Percentiles rank a stretch among this genome's conserved stretches.
These are phyloP conservation scores for Pseudoperonospora humuli DNA, from an alignment of 352 stramenopile genomes.

Conservation along the genomic window DNA sequence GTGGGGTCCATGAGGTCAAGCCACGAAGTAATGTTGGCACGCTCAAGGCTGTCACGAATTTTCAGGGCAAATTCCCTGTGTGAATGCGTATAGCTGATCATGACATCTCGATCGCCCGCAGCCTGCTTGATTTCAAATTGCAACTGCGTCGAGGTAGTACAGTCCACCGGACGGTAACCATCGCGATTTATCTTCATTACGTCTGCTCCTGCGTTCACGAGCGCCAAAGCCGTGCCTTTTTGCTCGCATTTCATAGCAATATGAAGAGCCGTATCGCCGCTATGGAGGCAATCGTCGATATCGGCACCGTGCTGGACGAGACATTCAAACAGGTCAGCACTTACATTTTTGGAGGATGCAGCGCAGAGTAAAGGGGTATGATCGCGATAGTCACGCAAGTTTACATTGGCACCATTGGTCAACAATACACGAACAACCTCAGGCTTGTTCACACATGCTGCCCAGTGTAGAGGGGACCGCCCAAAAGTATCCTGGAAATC, in stretches of 20 bases:
- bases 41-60: constrained; percentile 59
- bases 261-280: constrained; percentile 66
- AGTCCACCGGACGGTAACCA: constrained; percentile 63
- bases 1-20: constrained; percentile 75
- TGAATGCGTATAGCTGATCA: constrained; percentile 86
- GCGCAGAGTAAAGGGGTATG: constrained; percentile 66
- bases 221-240: constrained; percentile 46
- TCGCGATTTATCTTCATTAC: constrained; percentile 62
- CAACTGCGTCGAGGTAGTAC: constrained; percentile 72
- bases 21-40: constrained; percentile 70
- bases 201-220: constrained; percentile 47
- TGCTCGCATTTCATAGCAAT: constrained; percentile 69
- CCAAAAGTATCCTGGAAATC: constrained; percentile 61
- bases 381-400: constrained; percentile 43
- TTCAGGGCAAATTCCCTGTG: constrained; percentile 67
- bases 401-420: constrained; percentile 22
- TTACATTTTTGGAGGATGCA: constrained; percentile 44
- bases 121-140: constrained; percentile 79
- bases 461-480: constrained; percentile 68
- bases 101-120: constrained; percentile 72
- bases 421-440: neutral
- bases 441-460: constrained; percentile 16
- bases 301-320: constrained; percentile 45
- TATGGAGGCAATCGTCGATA: constrained; percentile 58
- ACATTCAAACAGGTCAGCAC: constrained; percentile 40